Conservation (phyloP, 495 filamentous ascomycete species). For the Penicillium nucicola region DNA sequence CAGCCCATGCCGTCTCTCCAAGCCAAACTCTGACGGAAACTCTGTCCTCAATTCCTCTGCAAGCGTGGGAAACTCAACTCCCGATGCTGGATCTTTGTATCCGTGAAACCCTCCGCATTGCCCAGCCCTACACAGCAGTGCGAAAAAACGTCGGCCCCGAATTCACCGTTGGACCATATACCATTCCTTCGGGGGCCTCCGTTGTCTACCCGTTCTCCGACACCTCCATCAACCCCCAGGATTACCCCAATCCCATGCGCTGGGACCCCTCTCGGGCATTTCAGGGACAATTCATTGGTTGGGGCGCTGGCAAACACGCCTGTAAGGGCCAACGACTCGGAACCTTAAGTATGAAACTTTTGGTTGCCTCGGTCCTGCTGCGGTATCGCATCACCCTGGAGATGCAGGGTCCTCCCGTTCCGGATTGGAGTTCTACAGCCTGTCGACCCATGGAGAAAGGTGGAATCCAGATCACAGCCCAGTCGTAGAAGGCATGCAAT, state of each 20-base stretch:
- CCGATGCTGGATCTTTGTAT: conserved; percentile 8
- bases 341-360: conserved; percentile 4
- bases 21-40: neutral
- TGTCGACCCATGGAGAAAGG: conserved; percentile 5
- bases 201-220: conserved; percentile 8
- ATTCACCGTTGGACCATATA: neutral
- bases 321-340: conserved; percentile 12
- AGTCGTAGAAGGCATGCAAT: too few relatives aligned
- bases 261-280: conserved; percentile 5
- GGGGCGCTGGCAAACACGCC: conserved; percentile 4
- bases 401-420: neutral
- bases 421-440: conserved; percentile 4
- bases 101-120: conserved; percentile 5
- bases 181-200: conserved; percentile 3
- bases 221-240: neutral
- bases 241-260: neutral
- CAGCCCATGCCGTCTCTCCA: neutral
- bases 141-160: conserved; percentile 7
- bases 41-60: conserved; percentile 3
- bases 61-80: conserved; percentile 5
- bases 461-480: neutral
- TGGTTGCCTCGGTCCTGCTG: neutral
- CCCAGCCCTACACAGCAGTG: conserved; percentile 8
- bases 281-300: neutral
- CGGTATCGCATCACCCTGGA: neutral